Base-by-base conservation (phyloP, 139 green algal genomes). In the Chlorella sorokiniana region DNA sequence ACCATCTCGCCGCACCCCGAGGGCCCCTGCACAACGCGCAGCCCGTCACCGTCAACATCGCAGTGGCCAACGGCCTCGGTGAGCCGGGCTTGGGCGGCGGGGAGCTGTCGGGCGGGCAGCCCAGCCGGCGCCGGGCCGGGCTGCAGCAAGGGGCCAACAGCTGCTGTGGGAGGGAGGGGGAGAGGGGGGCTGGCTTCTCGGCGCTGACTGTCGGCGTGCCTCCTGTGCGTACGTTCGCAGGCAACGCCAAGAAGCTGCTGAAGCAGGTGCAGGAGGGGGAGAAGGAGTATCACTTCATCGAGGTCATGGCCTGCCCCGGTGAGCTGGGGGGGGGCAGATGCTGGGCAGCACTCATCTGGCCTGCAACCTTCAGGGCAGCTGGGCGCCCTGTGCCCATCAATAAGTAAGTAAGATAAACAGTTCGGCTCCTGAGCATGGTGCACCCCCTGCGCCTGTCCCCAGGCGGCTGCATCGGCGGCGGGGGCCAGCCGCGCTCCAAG, bases 201-300 rank as follows among this genome's bases (percentile, higher is more conserved):
- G n/a, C n/a, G n/a, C n/a, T 16, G 14, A 59, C 48, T 59, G 48
- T 16, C 48, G 14, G 14, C 11, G 16, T 25, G 11, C 14, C 48
- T 59, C 16, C 48, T 16, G 14, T 59, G 48, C 16, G 48, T 25
- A 11, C 48, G 14, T 45, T 1, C 29, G 31, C 70, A 78, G 45
- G 90, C 76, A 94, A 93, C 73, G 91, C 91, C 61, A 94, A 94
- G 88, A 93, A 92, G 84, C 70, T 95, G 27, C 85, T 95, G 62
- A 89, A 89, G 68, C 44, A 40, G 22, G 51, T 89, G 27, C 6
- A 78, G 52, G 82, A 84, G 18, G 84, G 85, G 31, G 11, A 45
- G 29, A 80, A 80, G 18, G 44, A 81, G 25, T 85, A 89, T 68
- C 88, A 91, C 56, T 94, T 95, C 61, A 80, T 94, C 8, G 91